These are phyloP conservation scores for Plasmopara halstedii DNA, from an alignment of 352 stramenopile species.

Conservation along the genomic window DNA sequence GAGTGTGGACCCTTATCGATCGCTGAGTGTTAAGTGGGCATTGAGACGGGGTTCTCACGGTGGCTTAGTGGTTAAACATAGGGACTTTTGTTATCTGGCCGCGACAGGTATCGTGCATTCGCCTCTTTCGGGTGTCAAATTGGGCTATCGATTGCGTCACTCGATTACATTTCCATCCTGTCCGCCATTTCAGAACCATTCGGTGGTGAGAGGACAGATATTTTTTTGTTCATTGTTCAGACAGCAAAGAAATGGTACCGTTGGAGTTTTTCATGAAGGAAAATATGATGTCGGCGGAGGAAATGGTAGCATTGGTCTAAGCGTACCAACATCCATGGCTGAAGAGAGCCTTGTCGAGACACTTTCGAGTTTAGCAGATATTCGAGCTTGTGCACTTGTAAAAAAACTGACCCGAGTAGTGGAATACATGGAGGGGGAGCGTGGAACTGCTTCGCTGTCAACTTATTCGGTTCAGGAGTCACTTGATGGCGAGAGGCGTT, in stretches of 20 bases:
- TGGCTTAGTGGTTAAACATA: conserved; percentile 34
- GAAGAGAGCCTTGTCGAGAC: conserved; percentile 39
- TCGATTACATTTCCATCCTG: conserved; percentile 55
- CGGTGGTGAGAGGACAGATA: conserved; percentile 54
- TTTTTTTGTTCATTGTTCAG: conserved; percentile 64
- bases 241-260: conserved; percentile 38
- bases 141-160: conserved; percentile 47
- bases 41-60: conserved; percentile 29
- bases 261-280: conserved; percentile 60
- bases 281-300: conserved; percentile 45
- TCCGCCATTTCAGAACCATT: conserved; percentile 35
- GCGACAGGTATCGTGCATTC: conserved; percentile 26
- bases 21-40: conserved; percentile 40
- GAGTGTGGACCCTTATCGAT: conserved; percentile 28
- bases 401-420: conserved; percentile 59
- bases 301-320: conserved; percentile 14
- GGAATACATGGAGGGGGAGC: conserved; percentile 19
- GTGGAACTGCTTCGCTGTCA: conserved; percentile 22
- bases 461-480: conserved; percentile 26
- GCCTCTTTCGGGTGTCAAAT: conserved; percentile 19
- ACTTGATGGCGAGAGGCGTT: conserved; percentile 29
- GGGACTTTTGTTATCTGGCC: conserved; percentile 44
- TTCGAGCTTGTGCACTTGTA: conserved; percentile 38
- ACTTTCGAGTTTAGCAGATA: conserved; percentile 28
- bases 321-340: conserved; percentile 34